Conservation (phyloP, 2,329 filamentous ascomycete species). For the Gyromitra esculenta region DNA sequence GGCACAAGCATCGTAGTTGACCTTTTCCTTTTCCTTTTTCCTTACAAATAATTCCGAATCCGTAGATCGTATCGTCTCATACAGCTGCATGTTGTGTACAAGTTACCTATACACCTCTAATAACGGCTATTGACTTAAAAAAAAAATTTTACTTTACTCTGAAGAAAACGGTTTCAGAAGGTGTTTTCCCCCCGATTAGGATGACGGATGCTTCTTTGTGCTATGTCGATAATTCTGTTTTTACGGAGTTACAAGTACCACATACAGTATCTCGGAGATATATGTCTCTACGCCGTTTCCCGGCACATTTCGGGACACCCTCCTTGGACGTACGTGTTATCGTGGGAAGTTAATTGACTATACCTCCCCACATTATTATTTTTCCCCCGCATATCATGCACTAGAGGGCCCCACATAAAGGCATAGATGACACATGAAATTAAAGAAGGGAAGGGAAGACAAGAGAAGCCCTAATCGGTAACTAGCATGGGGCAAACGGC, state of each 20-base stretch:
- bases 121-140: slow-evolving; percentile 26
- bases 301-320: background rate
- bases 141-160: background rate
- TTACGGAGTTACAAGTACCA: background rate
- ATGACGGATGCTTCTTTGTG: background rate
- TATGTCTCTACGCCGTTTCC: background rate
- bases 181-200: background rate
- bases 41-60: background rate
- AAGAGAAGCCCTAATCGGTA: slow-evolving; percentile 23
- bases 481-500: slow-evolving; percentile 21
- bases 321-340: background rate
- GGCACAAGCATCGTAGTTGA: slow-evolving; percentile 20
- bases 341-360: background rate
- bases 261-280: background rate
- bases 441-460: background rate
- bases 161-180: background rate
- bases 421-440: background rate
- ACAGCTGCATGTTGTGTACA: background rate
- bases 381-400: slow-evolving; percentile 14
- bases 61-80: slow-evolving; percentile 8
- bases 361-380: background rate
- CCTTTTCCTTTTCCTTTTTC: background rate
- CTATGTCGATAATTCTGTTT: background rate
- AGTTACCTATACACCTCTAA: background rate
- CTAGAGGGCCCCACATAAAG: slow-evolving; percentile 2